Conservation (phyloP, 2,329 filamentous ascomycete genomes). For the Hirsutella thompsonii region DNA sequence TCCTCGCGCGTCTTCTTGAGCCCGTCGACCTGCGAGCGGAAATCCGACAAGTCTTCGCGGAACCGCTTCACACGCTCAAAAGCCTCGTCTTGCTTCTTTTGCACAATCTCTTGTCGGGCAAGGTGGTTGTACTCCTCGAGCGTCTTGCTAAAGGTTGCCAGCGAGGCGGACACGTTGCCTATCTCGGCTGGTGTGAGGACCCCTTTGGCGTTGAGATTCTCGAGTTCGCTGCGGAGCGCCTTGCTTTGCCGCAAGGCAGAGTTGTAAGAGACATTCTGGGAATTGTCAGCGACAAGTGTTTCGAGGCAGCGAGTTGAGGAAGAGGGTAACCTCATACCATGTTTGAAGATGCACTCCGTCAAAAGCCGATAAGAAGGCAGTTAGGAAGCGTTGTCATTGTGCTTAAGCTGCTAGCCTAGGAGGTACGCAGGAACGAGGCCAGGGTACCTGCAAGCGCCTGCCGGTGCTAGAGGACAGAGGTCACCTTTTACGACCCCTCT, state of each 20-base stretch:
- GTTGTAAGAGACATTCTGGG: slow-evolving; percentile 72
- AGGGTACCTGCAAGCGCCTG: too few relatives aligned
- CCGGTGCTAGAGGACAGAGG: too few relatives aligned
- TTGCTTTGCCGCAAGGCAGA: slow-evolving; percentile 75
- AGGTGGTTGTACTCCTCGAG: slow-evolving; percentile 84
- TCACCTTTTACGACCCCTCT: too few relatives aligned
- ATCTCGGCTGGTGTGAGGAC: slow-evolving; percentile 42
- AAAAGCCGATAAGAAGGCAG: too few relatives aligned
- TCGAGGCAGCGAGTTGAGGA: too few relatives aligned
- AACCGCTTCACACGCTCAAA: slow-evolving; percentile 77
- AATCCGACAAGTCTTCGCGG: slow-evolving; percentile 67
- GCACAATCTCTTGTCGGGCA: slow-evolving; percentile 77
- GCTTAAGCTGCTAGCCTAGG: too few relatives aligned
- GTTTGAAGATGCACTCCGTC: too few relatives aligned
- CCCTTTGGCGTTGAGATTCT: slow-evolving; percentile 51
- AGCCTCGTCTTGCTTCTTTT: slow-evolving; percentile 85
- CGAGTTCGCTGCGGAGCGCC: slow-evolving; percentile 63
- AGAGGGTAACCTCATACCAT: neutral
- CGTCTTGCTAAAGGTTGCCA: slow-evolving; percentile 73
- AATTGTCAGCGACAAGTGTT: neutral
- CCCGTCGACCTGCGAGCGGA: slow-evolving; percentile 62
- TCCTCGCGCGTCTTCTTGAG: slow-evolving; percentile 72
- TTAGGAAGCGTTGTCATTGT: too few relatives aligned
- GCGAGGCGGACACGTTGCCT: slow-evolving; percentile 65
- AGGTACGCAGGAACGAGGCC: too few relatives aligned